Conservation (phyloP, 345 rosid genomes). For the Odontarrhena argentea region DNA sequence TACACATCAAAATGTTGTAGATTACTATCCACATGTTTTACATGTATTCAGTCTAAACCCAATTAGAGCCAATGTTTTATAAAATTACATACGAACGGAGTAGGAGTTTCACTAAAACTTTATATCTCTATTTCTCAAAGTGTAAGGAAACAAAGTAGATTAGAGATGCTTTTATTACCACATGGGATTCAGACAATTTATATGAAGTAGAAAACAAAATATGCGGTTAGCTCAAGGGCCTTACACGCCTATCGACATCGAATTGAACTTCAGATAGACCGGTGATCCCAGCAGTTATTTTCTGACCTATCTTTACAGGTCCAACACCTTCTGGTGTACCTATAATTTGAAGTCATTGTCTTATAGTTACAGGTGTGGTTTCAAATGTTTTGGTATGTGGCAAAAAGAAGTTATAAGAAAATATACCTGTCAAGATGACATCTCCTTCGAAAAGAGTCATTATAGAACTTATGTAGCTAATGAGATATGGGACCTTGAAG, state of each 20-base stretch:
- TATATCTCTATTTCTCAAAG: background rate
- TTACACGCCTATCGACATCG: constrained; percentile 55
- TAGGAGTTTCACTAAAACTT: constrained; percentile 13
- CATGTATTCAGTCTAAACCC: background rate
- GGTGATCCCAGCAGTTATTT: constrained; percentile 82
- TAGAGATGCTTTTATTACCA: constrained; percentile 4
- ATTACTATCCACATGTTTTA: background rate
- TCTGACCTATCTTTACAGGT: constrained; percentile 83
- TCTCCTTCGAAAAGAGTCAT: constrained; percentile 96
- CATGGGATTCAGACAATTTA: background rate
- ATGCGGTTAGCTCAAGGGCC: constrained; percentile 41
- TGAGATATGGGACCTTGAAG: constrained; percentile 80
- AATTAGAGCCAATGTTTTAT: background rate
- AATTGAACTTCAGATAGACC: constrained; percentile 68
- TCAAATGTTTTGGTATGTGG: background rate
- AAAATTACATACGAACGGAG: background rate
- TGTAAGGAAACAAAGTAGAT: background rate
- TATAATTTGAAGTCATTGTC: constrained; percentile 37
- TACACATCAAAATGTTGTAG: background rate
- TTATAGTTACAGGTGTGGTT: background rate
- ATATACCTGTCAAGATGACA: constrained; percentile 83
- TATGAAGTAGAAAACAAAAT: background rate
- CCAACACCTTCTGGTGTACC: constrained; percentile 96
- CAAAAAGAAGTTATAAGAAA: background rate
- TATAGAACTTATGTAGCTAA: constrained; percentile 87